Base-by-base conservation (phyloP, 2,329 filamentous ascomycete species). In the Aspergillus proliferans region DNA sequence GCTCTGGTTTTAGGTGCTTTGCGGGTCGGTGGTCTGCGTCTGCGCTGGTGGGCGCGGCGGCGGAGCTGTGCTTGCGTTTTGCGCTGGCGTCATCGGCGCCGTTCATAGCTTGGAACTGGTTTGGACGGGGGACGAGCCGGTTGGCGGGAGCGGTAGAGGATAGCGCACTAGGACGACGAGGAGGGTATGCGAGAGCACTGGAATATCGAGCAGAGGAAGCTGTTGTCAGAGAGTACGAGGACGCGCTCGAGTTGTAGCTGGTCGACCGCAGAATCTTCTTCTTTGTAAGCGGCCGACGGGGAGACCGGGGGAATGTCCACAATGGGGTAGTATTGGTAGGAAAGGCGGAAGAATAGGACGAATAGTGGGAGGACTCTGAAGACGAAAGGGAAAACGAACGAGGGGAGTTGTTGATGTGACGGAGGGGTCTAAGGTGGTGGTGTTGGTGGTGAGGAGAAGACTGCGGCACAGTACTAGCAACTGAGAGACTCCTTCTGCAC, bases 41-140 rank as follows among this genome's bases (percentile, higher is more conserved):
- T 33, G 73, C 67, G n/a, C 15, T 12, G 38, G 38, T 19, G 8
- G 38, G 18, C 7, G 38, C 38, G 9, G 76, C 69, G 19, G 73
- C 69, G 14, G 76, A 74, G 54, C 75, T 77, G 59, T 75, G 76
- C 67, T 81, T 81, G 65, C 79, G 77, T 68, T 82, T 82, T 43
- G 69, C 64, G 55, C 74, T 67, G 57, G 69, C 58, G 47, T 77
- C 71, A 48, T 74, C 73, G 64, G 15, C 38, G 9, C 77, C 75
- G 76, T 79, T 80, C 14, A 28, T 21, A 33, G 43, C 9, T 18
- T 19, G 38, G 10, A 4, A 10, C 38, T 12, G 38, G 19, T 3
- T 19, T 19, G 5, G 9, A 40, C 38, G 38, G n/a, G 9, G 18
- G 6, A 40, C 3, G 9, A 21, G 38, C 7, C 15, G 18, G 18